A percentile compares a stretch with the other conserved stretches of the same genome.
Evolutionary conservation across 1,284 basidiomycete species (phyloP).

Genomic region (Naganishia liquefaciens): DNA sequence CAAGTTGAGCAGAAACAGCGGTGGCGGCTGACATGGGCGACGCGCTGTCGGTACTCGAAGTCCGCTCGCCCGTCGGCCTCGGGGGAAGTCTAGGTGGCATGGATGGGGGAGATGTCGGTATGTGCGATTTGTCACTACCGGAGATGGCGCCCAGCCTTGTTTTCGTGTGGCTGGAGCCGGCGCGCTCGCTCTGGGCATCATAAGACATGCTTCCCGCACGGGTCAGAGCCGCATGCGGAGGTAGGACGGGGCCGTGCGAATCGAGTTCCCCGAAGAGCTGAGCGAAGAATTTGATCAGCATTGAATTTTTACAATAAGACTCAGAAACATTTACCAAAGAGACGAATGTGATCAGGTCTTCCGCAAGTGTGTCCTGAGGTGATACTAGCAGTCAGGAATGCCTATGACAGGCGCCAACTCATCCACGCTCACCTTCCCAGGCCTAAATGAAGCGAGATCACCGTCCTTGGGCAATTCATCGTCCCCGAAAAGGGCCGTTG

Average conservation of each 20-base stretch:
- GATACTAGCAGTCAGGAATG: not conserved
- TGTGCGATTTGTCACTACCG: not conserved
- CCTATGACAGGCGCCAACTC: no score
- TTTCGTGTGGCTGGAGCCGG: conserved; percentile 31
- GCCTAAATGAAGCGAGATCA: conserved; percentile 70
- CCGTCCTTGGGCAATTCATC: conserved; percentile 76
- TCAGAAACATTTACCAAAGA: conserved; percentile 41
- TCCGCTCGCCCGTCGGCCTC: not conserved
- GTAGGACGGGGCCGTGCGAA: conserved; percentile 38
- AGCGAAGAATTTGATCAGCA: conserved; percentile 5
- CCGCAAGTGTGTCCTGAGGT: conserved; percentile 77
- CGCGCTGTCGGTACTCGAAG: conserved; percentile 1
- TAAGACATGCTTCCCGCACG: conserved; percentile 40
- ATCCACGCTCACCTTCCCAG: conserved; percentile 63
- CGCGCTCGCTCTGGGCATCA: conserved; percentile 27
- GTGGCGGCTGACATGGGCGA: not conserved
- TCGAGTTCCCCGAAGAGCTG: conserved; percentile 49
- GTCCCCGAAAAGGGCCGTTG: conserved; percentile 79
- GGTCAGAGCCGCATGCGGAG: conserved; percentile 41
- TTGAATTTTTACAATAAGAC: not conserved
- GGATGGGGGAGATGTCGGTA: not conserved
- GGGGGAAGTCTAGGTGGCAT: conserved; percentile 15
- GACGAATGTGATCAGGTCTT: conserved; percentile 76
- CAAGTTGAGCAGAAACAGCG: not conserved
- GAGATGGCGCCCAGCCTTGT: conserved; percentile 23